phyloP scores from a whole-genome alignment of 2,329 filamentous ascomycete species.

The Biscogniauxia marginata region DNA sequence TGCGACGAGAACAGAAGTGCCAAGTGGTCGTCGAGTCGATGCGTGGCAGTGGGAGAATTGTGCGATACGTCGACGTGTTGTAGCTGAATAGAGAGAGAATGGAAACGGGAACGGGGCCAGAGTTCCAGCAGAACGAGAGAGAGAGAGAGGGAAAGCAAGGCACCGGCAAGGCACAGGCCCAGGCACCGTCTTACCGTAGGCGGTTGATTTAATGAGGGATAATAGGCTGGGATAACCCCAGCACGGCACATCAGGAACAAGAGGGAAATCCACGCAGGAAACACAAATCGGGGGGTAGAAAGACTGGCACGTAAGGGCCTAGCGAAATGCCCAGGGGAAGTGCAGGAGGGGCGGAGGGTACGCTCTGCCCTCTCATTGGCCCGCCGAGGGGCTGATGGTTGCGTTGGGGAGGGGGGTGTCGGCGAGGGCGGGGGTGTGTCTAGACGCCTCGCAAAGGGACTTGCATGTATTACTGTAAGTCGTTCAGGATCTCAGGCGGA shows the following conservation, averaged over 20 bases:
- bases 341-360: too few species aligned
- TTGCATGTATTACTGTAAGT: too few species aligned
- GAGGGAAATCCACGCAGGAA: slow-evolving; percentile 2
- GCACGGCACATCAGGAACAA: slow-evolving; percentile 10
- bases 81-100: slow-evolving; percentile 3
- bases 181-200: slow-evolving; percentile 3
- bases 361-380: slow-evolving; percentile 16
- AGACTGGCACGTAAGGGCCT: slow-evolving; percentile 1
- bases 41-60: slow-evolving; percentile 5
- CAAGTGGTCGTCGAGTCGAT: slow-evolving; percentile 6
- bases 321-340: slow-evolving; percentile 16
- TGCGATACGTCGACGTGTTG: slow-evolving; percentile 14
- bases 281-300: slow-evolving; percentile 20
- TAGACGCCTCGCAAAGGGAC: too few species aligned
- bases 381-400: not conserved
- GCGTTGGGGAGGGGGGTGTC: not conserved
- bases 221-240: not conserved
- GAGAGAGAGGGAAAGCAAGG: not conserved
- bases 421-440: too few species aligned
- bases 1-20: slow-evolving; percentile 5
- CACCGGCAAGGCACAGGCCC: slow-evolving; percentile 1
- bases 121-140: not conserved
- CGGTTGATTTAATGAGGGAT: slow-evolving; percentile 22
- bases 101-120: slow-evolving; percentile 4
- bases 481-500: too few species aligned